Evolutionary conservation across 805 yeast species (phyloP), one percentile per base, ranked within the genome.

Genomic region (Wickerhamiella azymoides): DNA sequence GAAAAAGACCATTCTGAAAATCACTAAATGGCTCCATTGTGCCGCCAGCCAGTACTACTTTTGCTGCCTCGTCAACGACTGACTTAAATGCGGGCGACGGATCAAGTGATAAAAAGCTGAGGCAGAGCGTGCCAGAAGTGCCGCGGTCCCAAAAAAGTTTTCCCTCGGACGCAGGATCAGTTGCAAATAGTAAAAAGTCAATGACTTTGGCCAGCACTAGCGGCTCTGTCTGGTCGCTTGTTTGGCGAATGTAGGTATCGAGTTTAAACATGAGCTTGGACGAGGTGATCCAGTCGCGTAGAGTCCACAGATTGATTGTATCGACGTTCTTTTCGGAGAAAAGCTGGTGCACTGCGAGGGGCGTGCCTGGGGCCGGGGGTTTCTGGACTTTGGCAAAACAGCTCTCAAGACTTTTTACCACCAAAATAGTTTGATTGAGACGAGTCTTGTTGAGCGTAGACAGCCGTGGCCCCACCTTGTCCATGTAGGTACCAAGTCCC

Each of bases 11-110:
- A n/a, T 74, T 66, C 5, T 71, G 62, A 57, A 78, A 82, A 52
- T 88, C 95, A n/a, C 68, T 57, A 28, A 78, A 67, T 0, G 96
- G 96, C 57, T 83, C 89, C 95, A 86, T 84, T 0, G 97, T 88
- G 11, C 97, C 97, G 30, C 97, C 97, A 1, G 95, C 92, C 2
- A 88, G 59, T 1, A 89, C 66, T 0, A 88, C 80, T 59, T 88
- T 79, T 51, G 70, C 70, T 0, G 85, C 69, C 11, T 75, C 72
- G 2, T 76, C 75, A 0, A 84, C 74, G 2, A 89, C 67, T 2
- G 77, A 79, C 45, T 69, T 66, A 57, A 88, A 84, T 2, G 74
- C 67, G 40, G 73, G 74, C 46, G 84, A 76, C 2, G 96, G 94
- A 56, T 86, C 94, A 7, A 88, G 64, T 7, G 85, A 64, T 69